phyloP scores from a whole-genome alignment of 192 early-diverging fungal species.

The Anaeromyces robustus region DNA sequence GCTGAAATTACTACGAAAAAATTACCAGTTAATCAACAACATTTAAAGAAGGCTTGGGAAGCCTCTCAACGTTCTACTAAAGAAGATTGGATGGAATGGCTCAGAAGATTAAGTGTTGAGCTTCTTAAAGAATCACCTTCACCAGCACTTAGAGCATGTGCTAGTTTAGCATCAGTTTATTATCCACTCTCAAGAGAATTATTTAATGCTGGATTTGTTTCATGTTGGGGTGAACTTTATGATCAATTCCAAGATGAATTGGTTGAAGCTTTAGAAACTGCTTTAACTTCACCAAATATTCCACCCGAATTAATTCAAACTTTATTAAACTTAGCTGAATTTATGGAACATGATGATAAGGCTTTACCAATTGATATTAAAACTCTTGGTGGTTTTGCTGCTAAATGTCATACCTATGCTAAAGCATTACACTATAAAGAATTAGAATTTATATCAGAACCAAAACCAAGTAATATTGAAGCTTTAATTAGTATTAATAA shows the following conservation, averaged over 20 bases:
- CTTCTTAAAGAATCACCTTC: slow-evolving; percentile 93
- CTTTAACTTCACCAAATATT: slow-evolving; percentile 60
- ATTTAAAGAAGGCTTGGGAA: slow-evolving; percentile 75
- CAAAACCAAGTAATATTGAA: slow-evolving; percentile 71
- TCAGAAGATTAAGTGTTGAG: slow-evolving; percentile 72
- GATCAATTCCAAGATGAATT: slow-evolving; percentile 85
- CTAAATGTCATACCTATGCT: slow-evolving; percentile 86
- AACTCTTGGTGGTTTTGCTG: slow-evolving; percentile 73
- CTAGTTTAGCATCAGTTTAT: slow-evolving; percentile 63
- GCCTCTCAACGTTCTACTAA: slow-evolving; percentile 70
- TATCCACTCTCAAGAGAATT: slow-evolving; percentile 66
- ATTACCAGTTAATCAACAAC: slow-evolving; percentile 69
- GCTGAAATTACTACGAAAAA: slow-evolving; percentile 46
- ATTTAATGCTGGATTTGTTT: slow-evolving; percentile 94
- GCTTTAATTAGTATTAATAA: slow-evolving; percentile 87
- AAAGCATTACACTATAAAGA: slow-evolving; percentile 99
- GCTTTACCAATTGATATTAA: slow-evolving; percentile 83
- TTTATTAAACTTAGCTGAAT: slow-evolving; percentile 86
- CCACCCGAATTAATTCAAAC: slow-evolving; percentile 86
- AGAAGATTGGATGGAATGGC: slow-evolving; percentile 95
- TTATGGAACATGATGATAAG: slow-evolving; percentile 96
- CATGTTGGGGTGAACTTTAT: slow-evolving; percentile 83
- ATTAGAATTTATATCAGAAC: slow-evolving; percentile 73
- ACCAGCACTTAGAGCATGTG: slow-evolving; percentile 80
- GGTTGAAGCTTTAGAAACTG: slow-evolving; percentile 61